Base-by-base conservation (phyloP, 306 rosid species). In the Oemleria cerasiformis region DNA sequence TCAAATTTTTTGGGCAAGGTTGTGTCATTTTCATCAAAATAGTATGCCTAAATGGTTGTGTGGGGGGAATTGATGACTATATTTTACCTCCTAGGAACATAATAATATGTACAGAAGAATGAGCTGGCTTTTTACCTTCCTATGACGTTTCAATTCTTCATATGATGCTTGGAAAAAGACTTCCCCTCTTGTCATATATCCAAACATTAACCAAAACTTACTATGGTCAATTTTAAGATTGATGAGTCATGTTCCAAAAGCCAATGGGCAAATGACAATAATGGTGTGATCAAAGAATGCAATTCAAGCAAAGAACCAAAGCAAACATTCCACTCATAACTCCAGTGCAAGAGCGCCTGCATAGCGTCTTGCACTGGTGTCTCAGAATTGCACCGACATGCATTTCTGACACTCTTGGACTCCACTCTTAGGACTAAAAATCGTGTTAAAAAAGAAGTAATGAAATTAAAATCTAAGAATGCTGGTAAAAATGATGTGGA, bases 41-140 rank as follows among this genome's bases (percentile, higher is more conserved):
- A 4, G 65, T 15, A 59, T 30, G 19, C 42, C n/a, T 59, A 7
- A 11, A 13, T 56, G 14, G 14, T 34, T 38, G 6, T 17, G 45
- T 36, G 62, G 25, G 62, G 25, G 3, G 62, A 40, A 5, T 6
- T 54, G 64, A 55, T 55, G 14, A 0, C 13, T 34, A 56, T 41
- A 14, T 69, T 69, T 40, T 45, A 21, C 23, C 73, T 8, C 41
- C 51, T n/a, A 17, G 12, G 14, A 40, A 40, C 65, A 41, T 15
- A 56, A 9, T 21, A 41, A 55, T 70, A 56, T 42, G 42, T 9
- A 53, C 5, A 36, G 38, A 36, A 36, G 36, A 64, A 40, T 53
- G 73, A 54, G 73, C 51, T 54, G 63, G 38, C 73, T 54, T 60
- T 34, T 34, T 7, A 30, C 42, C 41, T 30, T 58, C 42, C 6